Evolutionary conservation across 1,284 basidiomycete species (phyloP).

Genomic region (Cutaneotrichosporon sp.): DNA sequence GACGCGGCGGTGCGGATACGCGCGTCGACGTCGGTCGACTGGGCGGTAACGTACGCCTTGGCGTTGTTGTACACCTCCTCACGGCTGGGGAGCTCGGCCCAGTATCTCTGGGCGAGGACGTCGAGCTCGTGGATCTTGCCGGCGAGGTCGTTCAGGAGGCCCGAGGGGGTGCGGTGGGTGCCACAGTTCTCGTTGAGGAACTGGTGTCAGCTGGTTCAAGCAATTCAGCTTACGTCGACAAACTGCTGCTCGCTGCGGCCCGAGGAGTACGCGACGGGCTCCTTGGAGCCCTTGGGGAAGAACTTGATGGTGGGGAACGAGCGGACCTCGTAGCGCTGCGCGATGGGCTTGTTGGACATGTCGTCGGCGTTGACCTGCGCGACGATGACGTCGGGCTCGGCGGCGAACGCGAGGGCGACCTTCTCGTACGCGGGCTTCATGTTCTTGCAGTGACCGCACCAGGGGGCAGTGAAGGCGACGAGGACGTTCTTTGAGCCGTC

Average conservation of each 20-base stretch:
- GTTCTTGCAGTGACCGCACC: slow-evolving; percentile 50
- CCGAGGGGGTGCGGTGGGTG: slow-evolving; percentile 77
- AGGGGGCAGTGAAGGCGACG: slow-evolving; percentile 81
- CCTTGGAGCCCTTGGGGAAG: slow-evolving; percentile 68
- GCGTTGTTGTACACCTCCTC: slow-evolving; percentile 64
- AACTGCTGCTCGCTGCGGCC: slow-evolving; percentile 55
- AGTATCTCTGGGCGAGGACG: slow-evolving; percentile 73
- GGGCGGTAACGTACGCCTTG: slow-evolving; percentile 43
- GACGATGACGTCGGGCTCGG: slow-evolving; percentile 77
- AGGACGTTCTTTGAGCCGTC: slow-evolving; percentile 77
- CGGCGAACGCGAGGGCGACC: slow-evolving; percentile 75
- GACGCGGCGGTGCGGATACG: slow-evolving; percentile 59
- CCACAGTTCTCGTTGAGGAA: slow-evolving; percentile 82
- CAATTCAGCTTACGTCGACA: slow-evolving; percentile 37
- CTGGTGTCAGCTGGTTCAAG: slow-evolving; percentile 23
- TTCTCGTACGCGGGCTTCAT: slow-evolving; percentile 86
- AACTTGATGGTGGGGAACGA: slow-evolving; percentile 92
- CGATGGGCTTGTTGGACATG: slow-evolving; percentile 72
- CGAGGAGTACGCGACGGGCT: slow-evolving; percentile 63
- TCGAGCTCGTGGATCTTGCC: slow-evolving; percentile 77
- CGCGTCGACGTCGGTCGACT: slow-evolving; percentile 29
- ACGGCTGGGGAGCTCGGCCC: slow-evolving; percentile 60
- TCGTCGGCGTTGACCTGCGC: slow-evolving; percentile 91
- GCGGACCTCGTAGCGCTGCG: slow-evolving; percentile 69
- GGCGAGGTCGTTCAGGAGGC: slow-evolving; percentile 77